phyloP scores from a whole-genome alignment of 2,329 filamentous ascomycete species.

The Annulohypoxylon truncatum region DNA sequence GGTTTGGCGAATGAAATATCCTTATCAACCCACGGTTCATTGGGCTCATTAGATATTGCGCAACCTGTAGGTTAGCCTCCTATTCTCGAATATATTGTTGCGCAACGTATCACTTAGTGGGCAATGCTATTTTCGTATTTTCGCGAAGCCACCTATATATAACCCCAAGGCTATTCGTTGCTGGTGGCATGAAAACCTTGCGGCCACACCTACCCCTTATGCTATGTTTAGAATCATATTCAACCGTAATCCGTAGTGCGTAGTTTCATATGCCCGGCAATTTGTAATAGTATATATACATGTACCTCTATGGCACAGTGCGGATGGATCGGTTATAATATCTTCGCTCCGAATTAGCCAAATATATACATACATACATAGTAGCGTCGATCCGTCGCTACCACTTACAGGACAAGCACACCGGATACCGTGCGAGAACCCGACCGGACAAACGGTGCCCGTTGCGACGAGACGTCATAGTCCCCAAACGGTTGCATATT shows the following conservation, averaged over 20 bases:
- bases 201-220: neutral
- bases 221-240: neutral
- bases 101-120: neutral
- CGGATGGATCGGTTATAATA: neutral
- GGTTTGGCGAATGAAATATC: no score
- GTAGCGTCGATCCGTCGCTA: neutral
- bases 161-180: neutral
- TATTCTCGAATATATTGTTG: neutral
- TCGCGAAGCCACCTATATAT: neutral
- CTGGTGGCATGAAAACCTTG: neutral
- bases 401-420: neutral
- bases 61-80: neutral
- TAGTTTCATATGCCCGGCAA: neutral
- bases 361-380: no score
- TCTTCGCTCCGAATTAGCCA: neutral
- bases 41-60: no score
- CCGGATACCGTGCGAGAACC: neutral
- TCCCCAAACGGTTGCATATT: neutral
- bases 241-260: neutral
- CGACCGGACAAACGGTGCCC: neutral
- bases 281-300: neutral
- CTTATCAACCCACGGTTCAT: no score
- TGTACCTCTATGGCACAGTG: neutral
- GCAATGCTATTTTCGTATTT: neutral
- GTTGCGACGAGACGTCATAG: conserved; percentile 7